Base-by-base conservation (phyloP, 495 filamentous ascomycete species). In the Cercophora newfieldiana region DNA sequence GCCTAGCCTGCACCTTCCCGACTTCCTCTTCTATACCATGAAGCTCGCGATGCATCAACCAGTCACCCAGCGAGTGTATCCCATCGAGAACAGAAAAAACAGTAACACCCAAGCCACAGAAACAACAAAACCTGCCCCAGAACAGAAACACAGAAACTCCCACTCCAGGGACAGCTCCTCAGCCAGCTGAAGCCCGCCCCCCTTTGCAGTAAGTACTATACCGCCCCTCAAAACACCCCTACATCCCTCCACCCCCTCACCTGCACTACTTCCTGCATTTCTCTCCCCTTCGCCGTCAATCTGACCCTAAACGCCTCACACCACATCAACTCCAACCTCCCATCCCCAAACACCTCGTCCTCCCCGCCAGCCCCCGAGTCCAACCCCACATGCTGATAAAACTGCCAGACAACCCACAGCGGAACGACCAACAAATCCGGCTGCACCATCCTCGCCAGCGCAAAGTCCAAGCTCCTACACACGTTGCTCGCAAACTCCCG, bases 401-500 rank as follows among this genome's bases (percentile, higher is more conserved):
- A 80, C 7, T 69, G 54, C 58, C 61, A 57, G 21, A 78, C 72
- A 14, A 81, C 71, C 24, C 62, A 72, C 28, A 80, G 55, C 1
- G 77, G 73, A 10, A 71, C 72, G 6, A 69, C 69, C 19, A 83
- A 61, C 70, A 81, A 53, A 53, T 82, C 80, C 8, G 78, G 80
- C 69, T 81, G 77, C 10, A 67, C 67, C 21, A 69, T 75, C 1
- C 68, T 69, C 21, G 37, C 63, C 26, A 82, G 69, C 4, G 72
- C 71, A 64, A 68, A 80, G 31, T 81, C 80, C 7, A 82, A 66
- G 26, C 72, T 74, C 57, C 80, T 74, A 22, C 80, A 81, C 0
- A 78, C 68, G 28, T 78, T 70, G 1, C 66, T 72, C 3, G 77
- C 80, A 18, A 78, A 54, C 29, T 74, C 70, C 12, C 72, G 68